Percentiles rank a stretch among this genome's conserved stretches.
Evolutionary conservation across 768 basidiomycete species (phyloP).

Genomic region (Hericium rajendrae): DNA sequence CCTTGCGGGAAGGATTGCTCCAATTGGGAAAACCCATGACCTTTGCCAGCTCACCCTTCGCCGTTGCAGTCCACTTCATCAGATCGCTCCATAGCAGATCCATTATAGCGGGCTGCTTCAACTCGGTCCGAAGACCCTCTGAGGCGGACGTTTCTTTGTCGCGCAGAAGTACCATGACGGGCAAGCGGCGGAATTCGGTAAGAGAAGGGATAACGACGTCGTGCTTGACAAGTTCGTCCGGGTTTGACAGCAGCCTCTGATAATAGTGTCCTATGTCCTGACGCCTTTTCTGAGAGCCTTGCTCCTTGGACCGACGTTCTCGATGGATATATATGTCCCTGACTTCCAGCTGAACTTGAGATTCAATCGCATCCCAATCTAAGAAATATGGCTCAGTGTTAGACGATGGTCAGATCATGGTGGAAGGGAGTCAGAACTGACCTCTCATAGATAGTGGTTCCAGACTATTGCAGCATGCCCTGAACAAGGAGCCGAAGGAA

Average conservation of each 20-base stretch:
- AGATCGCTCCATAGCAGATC: conserved; percentile 36
- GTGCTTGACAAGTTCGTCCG: conserved; percentile 1
- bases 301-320: conserved; percentile 21
- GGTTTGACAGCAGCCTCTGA: conserved; percentile 31
- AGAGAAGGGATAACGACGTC: conserved; percentile 33
- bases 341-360: conserved; percentile 16
- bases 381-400: too few species aligned
- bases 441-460: conserved; percentile 23
- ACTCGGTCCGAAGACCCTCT: conserved; percentile 3
- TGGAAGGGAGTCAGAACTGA: conserved; percentile 2
- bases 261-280: conserved; percentile 34
- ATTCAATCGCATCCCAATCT: too few species aligned
- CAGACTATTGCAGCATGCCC: background rate
- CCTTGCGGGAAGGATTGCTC: conserved; percentile 36
- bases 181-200: conserved; percentile 38
- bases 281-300: conserved; percentile 18
- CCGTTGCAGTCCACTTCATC: conserved; percentile 36
- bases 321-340: conserved; percentile 17
- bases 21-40: conserved; percentile 43
- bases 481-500: background rate
- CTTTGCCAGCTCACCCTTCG: conserved; percentile 33
- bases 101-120: conserved; percentile 20
- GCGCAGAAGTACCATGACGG: conserved; percentile 31
- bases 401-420: too few species aligned
- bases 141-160: conserved; percentile 13